Evolutionary conservation across 2,329 filamentous ascomycete species (phyloP).

Genomic region (Plenodomus lindquistii): DNA sequence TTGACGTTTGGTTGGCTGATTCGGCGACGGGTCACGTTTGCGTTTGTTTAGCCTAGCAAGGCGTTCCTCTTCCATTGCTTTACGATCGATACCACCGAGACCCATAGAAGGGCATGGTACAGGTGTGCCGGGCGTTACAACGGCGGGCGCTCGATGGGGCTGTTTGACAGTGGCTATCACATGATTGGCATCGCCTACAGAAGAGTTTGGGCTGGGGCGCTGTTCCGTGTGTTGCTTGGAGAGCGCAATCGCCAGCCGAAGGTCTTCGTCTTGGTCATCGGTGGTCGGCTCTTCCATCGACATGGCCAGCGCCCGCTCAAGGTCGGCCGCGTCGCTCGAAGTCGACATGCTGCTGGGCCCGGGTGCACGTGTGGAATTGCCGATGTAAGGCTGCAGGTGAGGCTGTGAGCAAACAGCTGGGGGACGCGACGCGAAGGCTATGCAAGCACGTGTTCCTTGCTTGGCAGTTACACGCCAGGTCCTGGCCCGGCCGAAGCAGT

Average conservation of each 20-base stretch:
- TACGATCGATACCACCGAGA: conserved; percentile 68
- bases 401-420: background rate
- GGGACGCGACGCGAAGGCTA: background rate
- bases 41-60: conserved; percentile 66
- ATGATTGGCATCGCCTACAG: background rate
- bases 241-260: conserved; percentile 33
- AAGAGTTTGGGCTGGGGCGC: background rate
- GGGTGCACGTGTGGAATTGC: background rate
- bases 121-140: background rate
- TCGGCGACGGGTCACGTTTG: conserved; percentile 61
- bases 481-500: no score
- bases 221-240: conserved; percentile 22
- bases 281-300: conserved; percentile 30
- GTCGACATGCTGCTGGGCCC: conserved; percentile 19
- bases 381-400: background rate
- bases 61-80: conserved; percentile 83
- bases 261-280: conserved; percentile 25
- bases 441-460: background rate
- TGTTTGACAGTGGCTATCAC: background rate
- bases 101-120: background rate
- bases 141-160: background rate
- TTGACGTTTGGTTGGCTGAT: conserved; percentile 30
- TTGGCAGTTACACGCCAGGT: background rate
- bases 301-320: conserved; percentile 33
- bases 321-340: conserved; percentile 35